These are phyloP conservation scores for Lyophyllum decastes DNA, from an alignment of 768 basidiomycete genomes.

Conservation along the genomic window DNA sequence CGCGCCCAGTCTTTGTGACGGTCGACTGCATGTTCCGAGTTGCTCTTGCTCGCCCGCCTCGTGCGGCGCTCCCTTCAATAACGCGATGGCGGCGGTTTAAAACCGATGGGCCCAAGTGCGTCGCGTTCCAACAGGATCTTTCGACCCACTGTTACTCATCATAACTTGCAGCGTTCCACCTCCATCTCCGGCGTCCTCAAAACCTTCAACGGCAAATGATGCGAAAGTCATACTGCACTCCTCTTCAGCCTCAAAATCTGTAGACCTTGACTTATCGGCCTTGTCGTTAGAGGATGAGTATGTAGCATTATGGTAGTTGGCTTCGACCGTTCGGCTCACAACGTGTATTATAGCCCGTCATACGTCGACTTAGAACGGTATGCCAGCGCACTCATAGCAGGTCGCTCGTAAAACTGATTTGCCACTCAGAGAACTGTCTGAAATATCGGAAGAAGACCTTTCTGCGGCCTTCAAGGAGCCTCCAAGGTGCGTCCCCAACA, in stretches of 20 bases:
- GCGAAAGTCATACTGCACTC: neutral
- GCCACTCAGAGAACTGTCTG: neutral
- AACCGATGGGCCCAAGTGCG: constrained; percentile 6
- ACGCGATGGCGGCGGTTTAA: constrained; percentile 16
- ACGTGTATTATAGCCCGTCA: constrained; percentile 1
- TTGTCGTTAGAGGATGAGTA: constrained; percentile 6
- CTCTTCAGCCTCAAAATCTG: neutral
- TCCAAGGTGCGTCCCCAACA: constrained; percentile 10
- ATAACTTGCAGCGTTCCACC: constrained; percentile 1
- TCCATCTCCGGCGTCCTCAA: neutral
- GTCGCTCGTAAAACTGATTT: neutral
- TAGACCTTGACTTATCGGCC: neutral
- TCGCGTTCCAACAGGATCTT: neutral
- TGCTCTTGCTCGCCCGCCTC: constrained; percentile 16
- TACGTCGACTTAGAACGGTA: constrained; percentile 8
- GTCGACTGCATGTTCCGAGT: constrained; percentile 16
- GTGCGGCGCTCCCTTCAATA: constrained; percentile 11
- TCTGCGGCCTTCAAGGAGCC: constrained; percentile 10
- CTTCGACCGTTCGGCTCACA: neutral
- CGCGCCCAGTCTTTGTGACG: neutral
- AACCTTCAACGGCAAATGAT: constrained; percentile 3
- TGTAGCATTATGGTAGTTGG: neutral
- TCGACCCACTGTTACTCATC: neutral
- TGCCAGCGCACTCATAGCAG: neutral
- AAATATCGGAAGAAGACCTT: constrained; percentile 13